Conservation (phyloP, 768 basidiomycete species). For the Amanita pallidorosea region DNA sequence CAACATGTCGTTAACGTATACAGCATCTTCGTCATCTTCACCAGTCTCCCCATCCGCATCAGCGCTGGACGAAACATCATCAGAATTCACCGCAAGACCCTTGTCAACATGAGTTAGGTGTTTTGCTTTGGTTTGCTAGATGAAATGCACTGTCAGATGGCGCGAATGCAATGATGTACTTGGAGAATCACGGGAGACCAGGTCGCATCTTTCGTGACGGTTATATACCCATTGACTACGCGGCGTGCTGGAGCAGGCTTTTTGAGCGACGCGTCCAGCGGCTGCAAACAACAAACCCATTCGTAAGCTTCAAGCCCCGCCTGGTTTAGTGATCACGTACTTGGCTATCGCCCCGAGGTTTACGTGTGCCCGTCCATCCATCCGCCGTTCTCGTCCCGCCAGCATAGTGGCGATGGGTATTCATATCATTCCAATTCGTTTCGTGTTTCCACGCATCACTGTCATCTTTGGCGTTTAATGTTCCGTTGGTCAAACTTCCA, state of each 20-base stretch:
- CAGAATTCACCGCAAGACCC: neutral
- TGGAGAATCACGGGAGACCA: neutral
- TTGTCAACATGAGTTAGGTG: neutral
- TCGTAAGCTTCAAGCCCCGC: neutral
- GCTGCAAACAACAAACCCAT: neutral
- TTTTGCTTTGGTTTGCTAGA: neutral
- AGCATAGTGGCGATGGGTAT: neutral
- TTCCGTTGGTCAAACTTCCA: conserved; percentile 7
- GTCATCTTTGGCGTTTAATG: neutral
- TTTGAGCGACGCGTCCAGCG: neutral
- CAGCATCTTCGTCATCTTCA: conserved; percentile 12
- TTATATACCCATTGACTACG: neutral
- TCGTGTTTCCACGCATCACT: neutral
- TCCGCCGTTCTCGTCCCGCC: neutral
- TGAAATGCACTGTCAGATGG: neutral
- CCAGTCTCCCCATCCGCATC: conserved; percentile 10
- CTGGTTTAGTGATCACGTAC: neutral
- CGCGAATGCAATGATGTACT: neutral
- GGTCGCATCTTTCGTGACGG: neutral
- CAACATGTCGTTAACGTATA: conserved; percentile 10
- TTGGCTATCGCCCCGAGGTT: neutral
- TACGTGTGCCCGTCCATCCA: neutral
- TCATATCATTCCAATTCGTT: conserved; percentile 1
- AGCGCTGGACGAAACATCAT: conserved; percentile 7
- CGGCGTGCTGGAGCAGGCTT: neutral